Evolutionary conservation across 306 rosid species (phyloP), one percentile per base, ranked within the genome.

Genomic region (Arachis stenosperma): DNA sequence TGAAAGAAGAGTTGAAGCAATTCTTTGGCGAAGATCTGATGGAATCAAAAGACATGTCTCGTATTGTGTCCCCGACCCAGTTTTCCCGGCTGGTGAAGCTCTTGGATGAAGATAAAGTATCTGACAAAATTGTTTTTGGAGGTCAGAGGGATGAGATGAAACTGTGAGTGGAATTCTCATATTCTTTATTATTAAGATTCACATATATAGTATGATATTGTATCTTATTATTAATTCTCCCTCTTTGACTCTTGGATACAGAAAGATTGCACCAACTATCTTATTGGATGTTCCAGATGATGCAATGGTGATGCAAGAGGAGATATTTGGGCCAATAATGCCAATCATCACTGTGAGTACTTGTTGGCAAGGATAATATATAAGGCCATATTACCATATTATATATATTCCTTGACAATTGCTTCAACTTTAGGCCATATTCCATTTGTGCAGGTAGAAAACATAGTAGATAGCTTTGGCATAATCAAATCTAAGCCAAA

Each of bases 191-290:
- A 27, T 79, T 60, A 70, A 57, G 77, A 40, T 70, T 60, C 70
- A 61, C 48, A 55, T 36, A 36, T 33, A 71, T 39, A 39, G 37
- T 70, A 27, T 39, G 2, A 33, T 37, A 42, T 30, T 13, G 15
- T 61, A 11, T 42, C 73, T 69, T 66, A 65, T 52, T 74, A 71
- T 71, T 53, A 44, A 11, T 33, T 69, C 27, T 62, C 69, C 59
- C 41, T 76, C 11, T 58, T 22, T 33, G 37, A 33, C 37, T 33
- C 37, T 33, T 11, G 42, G 7, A 52, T 81, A 82, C 86, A 91
- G 97, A 76, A 87, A 60, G 84, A 89, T 91, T 70, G 88, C 96
- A 67, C 97, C 97, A 71, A 87, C 97, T 51, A 71, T 91, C 57
- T 13, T 91, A 78, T 70, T 91, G 69, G 90, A 88, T 82, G 85